A percentile compares a stretch with the other conserved stretches of the same genome.
phyloP scores from a whole-genome alignment of 75 land plant species.

The Pinus tabuliformis region DNA sequence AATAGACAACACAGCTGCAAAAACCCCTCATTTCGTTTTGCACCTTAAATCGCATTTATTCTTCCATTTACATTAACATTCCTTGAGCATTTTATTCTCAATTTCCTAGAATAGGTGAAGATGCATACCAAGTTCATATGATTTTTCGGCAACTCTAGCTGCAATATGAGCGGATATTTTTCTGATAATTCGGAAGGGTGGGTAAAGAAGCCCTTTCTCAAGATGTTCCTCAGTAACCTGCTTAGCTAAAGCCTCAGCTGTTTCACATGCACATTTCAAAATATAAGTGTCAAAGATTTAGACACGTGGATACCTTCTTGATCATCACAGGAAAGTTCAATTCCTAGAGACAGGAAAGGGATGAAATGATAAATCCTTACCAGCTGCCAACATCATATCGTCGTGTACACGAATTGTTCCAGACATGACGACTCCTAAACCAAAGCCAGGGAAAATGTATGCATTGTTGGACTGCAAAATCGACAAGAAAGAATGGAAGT shows the following conservation, averaged over 20 bases:
- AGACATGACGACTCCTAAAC: constrained; percentile 39
- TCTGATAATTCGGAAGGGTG: constrained; percentile 75
- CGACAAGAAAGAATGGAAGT: neutral
- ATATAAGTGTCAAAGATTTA: neutral
- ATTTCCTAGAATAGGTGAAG: neutral
- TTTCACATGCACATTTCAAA: constrained; percentile 1
- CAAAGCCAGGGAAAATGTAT: constrained; percentile 50
- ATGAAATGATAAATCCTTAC: constrained; percentile 14
- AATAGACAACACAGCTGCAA: too few species aligned
- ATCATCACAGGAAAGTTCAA: neutral
- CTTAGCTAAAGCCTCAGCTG: constrained; percentile 79
- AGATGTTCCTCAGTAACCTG: constrained; percentile 69
- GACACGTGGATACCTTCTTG: neutral
- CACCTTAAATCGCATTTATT: too few species aligned
- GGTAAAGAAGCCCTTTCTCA: constrained; percentile 71
- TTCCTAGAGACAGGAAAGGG: neutral
- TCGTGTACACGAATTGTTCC: constrained; percentile 37
- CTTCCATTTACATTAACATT: neutral
- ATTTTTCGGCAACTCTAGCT: constrained; percentile 78
- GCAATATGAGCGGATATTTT: constrained; percentile 90
- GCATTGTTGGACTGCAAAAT: constrained; percentile 39
- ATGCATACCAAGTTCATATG: constrained; percentile 75
- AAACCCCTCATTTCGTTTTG: too few species aligned
- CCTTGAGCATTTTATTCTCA: neutral
- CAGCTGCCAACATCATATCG: constrained; percentile 47